phyloP scores from a whole-genome alignment of 805 yeast species.

The Hanseniaspora jakobsenii region DNA sequence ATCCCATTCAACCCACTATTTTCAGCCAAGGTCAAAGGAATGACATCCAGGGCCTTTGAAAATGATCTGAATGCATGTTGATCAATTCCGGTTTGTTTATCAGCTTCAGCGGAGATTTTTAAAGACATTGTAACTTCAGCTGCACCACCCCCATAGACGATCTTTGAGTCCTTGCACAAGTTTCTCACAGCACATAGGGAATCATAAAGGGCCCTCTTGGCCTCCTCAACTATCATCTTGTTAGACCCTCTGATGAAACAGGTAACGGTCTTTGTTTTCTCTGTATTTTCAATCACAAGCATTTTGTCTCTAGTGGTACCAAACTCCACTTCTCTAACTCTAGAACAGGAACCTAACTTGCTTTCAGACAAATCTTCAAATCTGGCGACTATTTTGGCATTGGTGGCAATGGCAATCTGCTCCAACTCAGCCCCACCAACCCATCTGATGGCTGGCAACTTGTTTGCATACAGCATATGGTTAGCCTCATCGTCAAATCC shows the following conservation, averaged over 20 bases:
- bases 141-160: conserved; percentile 99
- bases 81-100: conserved; percentile 84
- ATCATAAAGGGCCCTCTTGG: conserved; percentile 90
- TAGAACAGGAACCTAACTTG: conserved; percentile 81
- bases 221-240: conserved; percentile 96
- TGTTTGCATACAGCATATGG: conserved; percentile 75
- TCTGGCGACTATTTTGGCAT: conserved; percentile 93
- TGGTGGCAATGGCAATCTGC: conserved; percentile 91
- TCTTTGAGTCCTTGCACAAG: conserved; percentile 77
- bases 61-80: conserved; percentile 97
- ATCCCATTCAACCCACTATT: conserved; percentile 93
- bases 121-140: conserved; percentile 90
- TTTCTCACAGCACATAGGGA: conserved; percentile 95
- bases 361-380: conserved; percentile 77
- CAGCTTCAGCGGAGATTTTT: conserved; percentile 84
- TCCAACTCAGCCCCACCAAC: conserved; percentile 96
- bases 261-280: conserved; percentile 57
- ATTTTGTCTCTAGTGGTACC: conserved; percentile 95
- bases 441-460: conserved; percentile 96
- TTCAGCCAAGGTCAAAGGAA: conserved; percentile 92
- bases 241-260: conserved; percentile 91
- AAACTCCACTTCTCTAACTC: conserved; percentile 74
- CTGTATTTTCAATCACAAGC: conserved; percentile 84
- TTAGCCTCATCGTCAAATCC: conserved; percentile 98
- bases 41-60: conserved; percentile 75